Evolutionary conservation across 495 filamentous ascomycete species (phyloP).

Genomic region (Aspergillus taichungensis): DNA sequence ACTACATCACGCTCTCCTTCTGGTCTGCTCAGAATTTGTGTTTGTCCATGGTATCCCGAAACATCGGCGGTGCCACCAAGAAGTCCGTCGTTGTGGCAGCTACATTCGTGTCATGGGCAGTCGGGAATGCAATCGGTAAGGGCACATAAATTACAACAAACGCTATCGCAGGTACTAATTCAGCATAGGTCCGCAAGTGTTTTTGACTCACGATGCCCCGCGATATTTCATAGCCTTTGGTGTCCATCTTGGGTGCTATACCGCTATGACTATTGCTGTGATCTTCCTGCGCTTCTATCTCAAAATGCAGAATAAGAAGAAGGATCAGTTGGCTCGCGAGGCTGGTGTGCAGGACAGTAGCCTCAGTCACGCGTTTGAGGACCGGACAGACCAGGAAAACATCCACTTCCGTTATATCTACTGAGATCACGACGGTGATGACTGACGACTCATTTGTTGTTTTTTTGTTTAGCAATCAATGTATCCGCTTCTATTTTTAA

Average conservation of each 20-base stretch:
- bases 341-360: constrained; percentile 20
- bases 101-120: constrained; percentile 36
- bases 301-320: constrained; percentile 28
- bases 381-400: constrained; percentile 42
- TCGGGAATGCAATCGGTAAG: constrained; percentile 35
- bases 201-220: constrained; percentile 28
- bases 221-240: constrained; percentile 35
- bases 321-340: constrained; percentile 27
- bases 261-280: constrained; percentile 26
- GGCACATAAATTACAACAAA: not conserved
- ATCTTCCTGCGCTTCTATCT: constrained; percentile 32
- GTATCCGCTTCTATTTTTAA: too few species aligned
- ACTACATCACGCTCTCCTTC: constrained; percentile 51
- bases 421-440: constrained; percentile 9
- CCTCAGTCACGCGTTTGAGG: constrained; percentile 36
- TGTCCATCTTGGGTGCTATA: constrained; percentile 34
- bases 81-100: constrained; percentile 44
- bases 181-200: constrained; percentile 36
- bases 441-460: too few species aligned
- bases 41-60: constrained; percentile 50
- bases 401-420: constrained; percentile 42
- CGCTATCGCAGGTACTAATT: not conserved
- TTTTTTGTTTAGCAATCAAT: too few species aligned
- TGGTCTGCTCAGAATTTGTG: constrained; percentile 52
- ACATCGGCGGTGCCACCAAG: constrained; percentile 64